phyloP scores from a whole-genome alignment of 2,329 filamentous ascomycete genomes.

The Polychaeton citri region DNA sequence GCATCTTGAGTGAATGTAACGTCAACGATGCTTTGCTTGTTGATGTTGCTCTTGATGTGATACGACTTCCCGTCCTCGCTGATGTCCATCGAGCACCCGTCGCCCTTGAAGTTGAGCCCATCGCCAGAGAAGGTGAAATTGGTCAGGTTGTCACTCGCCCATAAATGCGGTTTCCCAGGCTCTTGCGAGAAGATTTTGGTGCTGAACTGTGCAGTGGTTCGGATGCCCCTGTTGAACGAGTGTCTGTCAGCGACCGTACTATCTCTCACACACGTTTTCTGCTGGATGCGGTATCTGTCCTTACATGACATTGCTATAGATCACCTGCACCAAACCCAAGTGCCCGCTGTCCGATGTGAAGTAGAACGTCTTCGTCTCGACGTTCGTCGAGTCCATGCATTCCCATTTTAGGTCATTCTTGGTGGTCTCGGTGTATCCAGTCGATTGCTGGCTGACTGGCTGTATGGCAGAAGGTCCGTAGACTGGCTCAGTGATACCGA shows the following conservation, averaged over 20 bases:
- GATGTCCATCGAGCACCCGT: slow-evolving; percentile 72
- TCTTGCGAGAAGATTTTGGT: slow-evolving; percentile 76
- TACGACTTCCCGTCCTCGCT: slow-evolving; percentile 73
- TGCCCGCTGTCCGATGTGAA: slow-evolving; percentile 66
- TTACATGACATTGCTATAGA: slow-evolving; percentile 95
- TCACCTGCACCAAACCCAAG: slow-evolving; percentile 72
- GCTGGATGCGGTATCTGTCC: slow-evolving; percentile 15
- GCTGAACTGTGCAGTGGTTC: slow-evolving; percentile 87
- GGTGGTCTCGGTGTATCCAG: slow-evolving; percentile 65
- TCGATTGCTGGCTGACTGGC: slow-evolving; percentile 71
- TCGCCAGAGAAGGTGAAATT: slow-evolving; percentile 77
- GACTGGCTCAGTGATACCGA: slow-evolving; percentile 89
- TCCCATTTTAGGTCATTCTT: slow-evolving; percentile 74
- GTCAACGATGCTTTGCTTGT: slow-evolving; percentile 70
- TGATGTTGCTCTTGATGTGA: slow-evolving; percentile 79
- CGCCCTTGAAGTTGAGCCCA: slow-evolving; percentile 71
- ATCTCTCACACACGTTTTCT: not conserved
- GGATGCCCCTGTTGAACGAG: slow-evolving; percentile 54
- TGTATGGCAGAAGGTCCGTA: slow-evolving; percentile 83
- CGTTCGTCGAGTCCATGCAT: slow-evolving; percentile 67
- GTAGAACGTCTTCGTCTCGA: slow-evolving; percentile 95
- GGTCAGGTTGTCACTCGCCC: slow-evolving; percentile 67
- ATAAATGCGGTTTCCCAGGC: slow-evolving; percentile 59
- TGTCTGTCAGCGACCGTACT: slow-evolving; percentile 1
- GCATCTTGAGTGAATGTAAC: slow-evolving; percentile 62